Conservation (phyloP, 805 yeast genomes). For the Candida easanensis region DNA sequence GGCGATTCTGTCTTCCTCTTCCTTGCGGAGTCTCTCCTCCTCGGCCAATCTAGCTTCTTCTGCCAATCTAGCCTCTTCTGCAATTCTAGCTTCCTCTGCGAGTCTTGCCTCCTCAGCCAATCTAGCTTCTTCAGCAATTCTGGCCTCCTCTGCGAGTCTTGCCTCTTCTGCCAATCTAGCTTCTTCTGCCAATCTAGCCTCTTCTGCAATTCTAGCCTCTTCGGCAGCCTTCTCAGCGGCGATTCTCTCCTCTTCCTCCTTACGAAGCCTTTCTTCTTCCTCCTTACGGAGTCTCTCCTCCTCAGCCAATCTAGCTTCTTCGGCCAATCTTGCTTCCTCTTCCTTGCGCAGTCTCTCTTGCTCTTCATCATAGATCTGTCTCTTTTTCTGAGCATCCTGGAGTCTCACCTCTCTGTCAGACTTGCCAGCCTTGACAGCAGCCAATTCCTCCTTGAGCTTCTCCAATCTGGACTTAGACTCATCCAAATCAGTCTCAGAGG, state of each 20-base stretch:
- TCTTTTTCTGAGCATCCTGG: conserved; percentile 23
- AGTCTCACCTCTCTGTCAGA: conserved; percentile 22
- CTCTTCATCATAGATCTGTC: conserved; percentile 22
- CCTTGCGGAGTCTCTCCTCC: conserved; percentile 17
- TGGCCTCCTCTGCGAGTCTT: conserved; percentile 14
- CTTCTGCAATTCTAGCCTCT: conserved; percentile 9
- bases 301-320: conserved; percentile 12
- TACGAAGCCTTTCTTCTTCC: conserved; percentile 9
- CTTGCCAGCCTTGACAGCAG: conserved; percentile 22
- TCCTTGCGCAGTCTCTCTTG: conserved; percentile 13
- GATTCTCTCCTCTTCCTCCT: conserved; percentile 10
- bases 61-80: conserved; percentile 15
- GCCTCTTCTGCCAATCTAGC: conserved; percentile 19
- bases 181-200: conserved; percentile 8
- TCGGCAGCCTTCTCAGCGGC: too few species aligned
- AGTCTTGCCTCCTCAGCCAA: conserved; percentile 11
- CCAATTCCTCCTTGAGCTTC: conserved; percentile 21
- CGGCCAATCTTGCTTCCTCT: conserved; percentile 10
- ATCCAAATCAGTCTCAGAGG: conserved; percentile 18
- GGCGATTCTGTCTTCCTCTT: conserved; percentile 17
- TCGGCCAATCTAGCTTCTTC: conserved; percentile 15
- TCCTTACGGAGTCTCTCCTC: conserved; percentile 13
- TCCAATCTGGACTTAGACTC: conserved; percentile 17
- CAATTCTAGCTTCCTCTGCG: conserved; percentile 16
- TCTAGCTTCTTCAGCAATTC: conserved; percentile 16